phyloP scores from a whole-genome alignment of 306 rosid species.

The Vigna mungo region DNA sequence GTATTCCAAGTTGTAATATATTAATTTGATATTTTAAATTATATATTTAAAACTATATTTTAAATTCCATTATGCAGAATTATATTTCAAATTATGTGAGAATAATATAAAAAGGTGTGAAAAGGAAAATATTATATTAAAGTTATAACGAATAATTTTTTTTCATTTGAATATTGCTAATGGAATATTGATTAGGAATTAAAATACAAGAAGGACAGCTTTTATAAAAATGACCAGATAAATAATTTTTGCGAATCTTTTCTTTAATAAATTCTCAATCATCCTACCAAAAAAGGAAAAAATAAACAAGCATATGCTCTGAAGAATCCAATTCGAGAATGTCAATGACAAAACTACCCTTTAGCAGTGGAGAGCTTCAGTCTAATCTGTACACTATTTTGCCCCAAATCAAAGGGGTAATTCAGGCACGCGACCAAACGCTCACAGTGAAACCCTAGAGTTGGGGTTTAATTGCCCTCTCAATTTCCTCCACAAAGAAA shows the following conservation, averaged over 20 bases:
- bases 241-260: background rate
- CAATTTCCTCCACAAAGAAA: slow-evolving; percentile 35
- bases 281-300: background rate
- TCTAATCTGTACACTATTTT: background rate
- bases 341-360: slow-evolving; percentile 45
- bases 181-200: background rate
- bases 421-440: slow-evolving; percentile 21
- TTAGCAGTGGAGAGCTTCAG: background rate
- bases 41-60: no score
- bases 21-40: no score
- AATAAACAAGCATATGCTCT: background rate
- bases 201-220: background rate
- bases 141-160: no score
- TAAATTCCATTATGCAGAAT: no score
- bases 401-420: slow-evolving; percentile 45
- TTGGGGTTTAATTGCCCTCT: slow-evolving; percentile 54
- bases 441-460: slow-evolving; percentile 42
- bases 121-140: no score
- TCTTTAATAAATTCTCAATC: background rate
- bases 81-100: no score
- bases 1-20: no score
- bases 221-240: background rate
- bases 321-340: background rate
- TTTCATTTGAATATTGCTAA: background rate
- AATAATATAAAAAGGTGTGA: no score